These are phyloP conservation scores for Senna siamea DNA, from an alignment of 306 rosid genomes.

Conservation along the genomic window DNA sequence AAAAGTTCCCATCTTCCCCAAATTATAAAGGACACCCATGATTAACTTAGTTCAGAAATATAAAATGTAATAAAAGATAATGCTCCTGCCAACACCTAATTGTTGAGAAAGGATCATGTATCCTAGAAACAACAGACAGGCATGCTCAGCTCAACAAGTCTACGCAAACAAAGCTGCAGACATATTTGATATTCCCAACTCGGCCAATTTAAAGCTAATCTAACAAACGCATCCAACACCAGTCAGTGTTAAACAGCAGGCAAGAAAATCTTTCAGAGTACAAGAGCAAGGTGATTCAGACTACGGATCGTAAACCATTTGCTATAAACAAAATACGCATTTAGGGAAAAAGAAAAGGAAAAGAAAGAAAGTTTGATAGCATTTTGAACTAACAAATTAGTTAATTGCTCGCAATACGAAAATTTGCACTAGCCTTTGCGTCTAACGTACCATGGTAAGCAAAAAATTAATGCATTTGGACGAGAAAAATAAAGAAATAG, in stretches of 20 bases:
- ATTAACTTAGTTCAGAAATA: no score
- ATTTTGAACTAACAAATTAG: neutral
- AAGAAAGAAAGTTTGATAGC: neutral
- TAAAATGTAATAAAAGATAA: no score
- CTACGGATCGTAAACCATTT: neutral
- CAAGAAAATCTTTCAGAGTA: neutral
- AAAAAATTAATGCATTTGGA: neutral
- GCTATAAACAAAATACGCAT: neutral
- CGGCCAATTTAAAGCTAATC: slow-evolving; percentile 1
- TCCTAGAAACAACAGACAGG: neutral
- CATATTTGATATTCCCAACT: slow-evolving; percentile 2
- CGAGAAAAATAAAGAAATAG: no score
- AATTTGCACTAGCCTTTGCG: neutral
- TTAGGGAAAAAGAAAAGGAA: neutral
- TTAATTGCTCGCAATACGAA: neutral
- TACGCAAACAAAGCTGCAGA: neutral
- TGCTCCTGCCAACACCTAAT: no score
- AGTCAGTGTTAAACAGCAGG: slow-evolving; percentile 3
- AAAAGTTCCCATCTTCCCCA: neutral
- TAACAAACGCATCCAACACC: neutral
- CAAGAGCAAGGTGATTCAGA: slow-evolving; percentile 11
- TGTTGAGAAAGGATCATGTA: no score
- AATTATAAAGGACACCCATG: neutral
- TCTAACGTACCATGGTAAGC: neutral
- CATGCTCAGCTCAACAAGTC: neutral